Conservation (phyloP, 2,329 filamentous ascomycete species). For the Verticillium isaacii region DNA sequence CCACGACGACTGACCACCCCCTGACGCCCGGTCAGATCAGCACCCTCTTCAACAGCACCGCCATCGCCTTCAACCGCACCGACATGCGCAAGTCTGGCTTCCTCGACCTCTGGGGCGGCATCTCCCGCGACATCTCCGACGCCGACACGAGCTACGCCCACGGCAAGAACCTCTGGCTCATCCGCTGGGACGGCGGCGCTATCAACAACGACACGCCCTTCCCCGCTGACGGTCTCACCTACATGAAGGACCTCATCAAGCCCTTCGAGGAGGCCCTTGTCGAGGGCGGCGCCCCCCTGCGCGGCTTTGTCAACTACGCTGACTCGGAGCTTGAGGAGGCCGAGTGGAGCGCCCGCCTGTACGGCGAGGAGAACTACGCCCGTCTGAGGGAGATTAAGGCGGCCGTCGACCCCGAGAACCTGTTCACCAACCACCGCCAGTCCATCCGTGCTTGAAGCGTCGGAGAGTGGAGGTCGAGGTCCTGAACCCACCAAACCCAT, state of each 20-base stretch:
- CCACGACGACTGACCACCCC: constrained; percentile 10
- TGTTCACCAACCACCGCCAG: constrained; percentile 12
- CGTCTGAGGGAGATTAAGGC: constrained; percentile 12
- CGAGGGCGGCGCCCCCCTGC: constrained; percentile 5
- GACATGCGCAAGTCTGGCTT: constrained; percentile 11
- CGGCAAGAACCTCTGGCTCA: constrained; percentile 36
- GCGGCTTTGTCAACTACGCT: constrained; percentile 13
- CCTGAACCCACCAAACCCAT: not conserved
- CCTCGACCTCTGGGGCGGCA: constrained; percentile 13
- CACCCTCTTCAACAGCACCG: constrained; percentile 8
- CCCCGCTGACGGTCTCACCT: constrained; percentile 39
- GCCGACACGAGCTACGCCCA: constrained; percentile 28
- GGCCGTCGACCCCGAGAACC: constrained; percentile 8
- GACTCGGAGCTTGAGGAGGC: constrained; percentile 11
- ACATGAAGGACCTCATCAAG: constrained; percentile 36
- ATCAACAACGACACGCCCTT: constrained; percentile 38
- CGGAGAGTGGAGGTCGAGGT: not conserved
- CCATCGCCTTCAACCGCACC: constrained; percentile 9
- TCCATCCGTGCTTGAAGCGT: constrained; percentile 3
- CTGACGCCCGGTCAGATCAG: constrained; percentile 9
- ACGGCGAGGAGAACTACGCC: constrained; percentile 10
- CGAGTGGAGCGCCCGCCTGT: constrained; percentile 11
- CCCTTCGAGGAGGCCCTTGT: constrained; percentile 12
- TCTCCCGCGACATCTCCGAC: constrained; percentile 26
- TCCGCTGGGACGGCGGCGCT: constrained; percentile 14